phyloP scores from a whole-genome alignment of 1,139 yeast genomes.

The Pichia sp. region DNA sequence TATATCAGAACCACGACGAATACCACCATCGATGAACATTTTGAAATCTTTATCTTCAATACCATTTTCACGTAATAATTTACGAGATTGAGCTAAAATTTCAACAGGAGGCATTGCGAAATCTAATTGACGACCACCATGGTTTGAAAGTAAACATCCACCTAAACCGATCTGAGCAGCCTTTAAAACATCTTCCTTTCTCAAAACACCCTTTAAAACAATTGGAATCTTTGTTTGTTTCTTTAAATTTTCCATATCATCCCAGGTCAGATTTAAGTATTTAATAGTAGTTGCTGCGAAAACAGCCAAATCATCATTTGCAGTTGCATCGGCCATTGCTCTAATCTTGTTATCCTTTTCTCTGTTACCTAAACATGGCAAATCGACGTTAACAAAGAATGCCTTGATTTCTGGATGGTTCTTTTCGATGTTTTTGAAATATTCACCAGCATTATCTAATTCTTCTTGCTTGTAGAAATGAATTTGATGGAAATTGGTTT shows the following conservation, averaged over 20 bases:
- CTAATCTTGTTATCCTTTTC: slow-evolving; percentile 37
- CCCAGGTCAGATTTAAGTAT: slow-evolving; percentile 39
- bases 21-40: slow-evolving; percentile 62
- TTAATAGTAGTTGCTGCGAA: slow-evolving; percentile 26
- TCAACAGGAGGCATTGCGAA: slow-evolving; percentile 67
- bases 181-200: slow-evolving; percentile 52
- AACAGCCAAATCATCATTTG: slow-evolving; percentile 24
- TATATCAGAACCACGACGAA: slow-evolving; percentile 67
- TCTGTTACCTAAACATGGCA: slow-evolving; percentile 55
- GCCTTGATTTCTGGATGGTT: slow-evolving; percentile 48
- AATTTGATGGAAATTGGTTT: slow-evolving; percentile 51
- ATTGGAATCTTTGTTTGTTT: slow-evolving; percentile 50
- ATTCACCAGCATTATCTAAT: slow-evolving; percentile 33
- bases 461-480: slow-evolving; percentile 44
- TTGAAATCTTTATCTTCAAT: slow-evolving; percentile 42
- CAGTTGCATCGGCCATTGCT: slow-evolving; percentile 32
- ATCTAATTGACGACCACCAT: slow-evolving; percentile 76
- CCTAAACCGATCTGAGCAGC: slow-evolving; percentile 58
- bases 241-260: slow-evolving; percentile 37
- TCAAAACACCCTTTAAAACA: slow-evolving; percentile 52
- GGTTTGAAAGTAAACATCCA: slow-evolving; percentile 66
- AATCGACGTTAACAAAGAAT: slow-evolving; percentile 55
- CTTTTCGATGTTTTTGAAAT: slow-evolving; percentile 33
- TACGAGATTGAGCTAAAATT: slow-evolving; percentile 63
- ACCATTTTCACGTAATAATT: slow-evolving; percentile 47